A percentile compares a stretch with the other conserved stretches of the same genome.
Evolutionary conservation across 164 flowering plant genomes (phyloP).

Genomic region (Dillenia suffruticosa): DNA sequence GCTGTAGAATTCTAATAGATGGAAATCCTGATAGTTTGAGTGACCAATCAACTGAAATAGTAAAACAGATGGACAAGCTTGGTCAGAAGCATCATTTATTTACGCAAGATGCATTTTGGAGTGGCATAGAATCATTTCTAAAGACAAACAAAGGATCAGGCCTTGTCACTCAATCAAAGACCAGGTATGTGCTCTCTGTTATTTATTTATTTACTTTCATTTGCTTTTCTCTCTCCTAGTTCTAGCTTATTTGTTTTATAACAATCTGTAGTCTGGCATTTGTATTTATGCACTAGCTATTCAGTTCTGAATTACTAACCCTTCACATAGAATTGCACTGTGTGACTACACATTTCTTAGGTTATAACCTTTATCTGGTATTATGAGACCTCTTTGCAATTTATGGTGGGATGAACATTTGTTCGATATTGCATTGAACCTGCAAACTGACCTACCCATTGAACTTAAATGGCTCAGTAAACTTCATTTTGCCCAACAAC

Average conservation of each 20-base stretch:
- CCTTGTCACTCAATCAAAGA: slow-evolving; percentile 43
- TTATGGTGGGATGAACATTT: too few species aligned
- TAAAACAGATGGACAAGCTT: slow-evolving; percentile 10
- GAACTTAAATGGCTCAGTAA: too few species aligned
- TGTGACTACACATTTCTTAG: too few species aligned
- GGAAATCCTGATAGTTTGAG: slow-evolving; percentile 10
- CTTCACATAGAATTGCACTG: too few species aligned
- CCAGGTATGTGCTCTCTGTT: slow-evolving; percentile 45
- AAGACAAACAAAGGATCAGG: slow-evolving; percentile 35
- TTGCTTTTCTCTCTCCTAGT: not conserved
- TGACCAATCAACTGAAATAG: slow-evolving; percentile 13
- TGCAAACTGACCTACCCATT: too few species aligned
- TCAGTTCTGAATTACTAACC: too few species aligned
- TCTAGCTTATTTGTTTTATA: slow-evolving; percentile 1
- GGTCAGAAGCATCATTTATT: slow-evolving; percentile 28
- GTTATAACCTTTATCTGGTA: too few species aligned
- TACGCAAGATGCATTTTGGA: slow-evolving; percentile 50
- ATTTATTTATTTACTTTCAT: not conserved
- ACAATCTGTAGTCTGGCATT: too few species aligned
- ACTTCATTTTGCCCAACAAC: too few species aligned
- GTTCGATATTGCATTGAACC: too few species aligned
- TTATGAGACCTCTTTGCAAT: too few species aligned
- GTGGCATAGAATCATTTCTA: slow-evolving; percentile 48
- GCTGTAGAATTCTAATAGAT: slow-evolving; percentile 31
- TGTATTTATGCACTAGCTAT: too few species aligned